Evolutionary conservation across 2,329 filamentous ascomycete species (phyloP), one percentile per base, ranked within the genome.

Genomic region (Xylaria sp.): DNA sequence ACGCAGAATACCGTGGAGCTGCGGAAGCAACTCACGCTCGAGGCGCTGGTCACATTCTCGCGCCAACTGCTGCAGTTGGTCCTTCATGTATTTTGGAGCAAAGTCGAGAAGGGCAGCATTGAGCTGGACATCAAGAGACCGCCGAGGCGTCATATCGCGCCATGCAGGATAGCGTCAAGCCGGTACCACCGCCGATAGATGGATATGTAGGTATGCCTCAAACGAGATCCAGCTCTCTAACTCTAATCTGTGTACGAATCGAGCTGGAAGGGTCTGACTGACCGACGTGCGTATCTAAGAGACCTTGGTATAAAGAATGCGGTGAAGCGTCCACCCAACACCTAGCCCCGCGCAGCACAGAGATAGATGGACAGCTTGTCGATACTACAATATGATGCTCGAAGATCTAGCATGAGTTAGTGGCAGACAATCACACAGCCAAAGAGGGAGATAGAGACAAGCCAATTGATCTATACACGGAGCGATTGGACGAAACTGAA

Each of bases 61-160:
- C 7, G 74, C 72, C 56, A 77, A 55, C 34, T 68, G 71, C 60
- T 74, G 69, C 23, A 78, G 57, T 70, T 77, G 74, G 3, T 74
- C 70, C 67, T 74, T 76, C 56, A 77, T 74, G 62, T 71, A 77
- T 15, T 54, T 66, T 12, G 73, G 66, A 48, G 75, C 75, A 61
- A 76, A 77, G 15, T 74, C 72, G n/a, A 72, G 69, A 39, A 77
- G 59, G 7, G 76, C 74, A 65, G 54, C 69, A 56, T 76, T 73
- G 28, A 77, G 72, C 41, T 74, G 75, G 20, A 48, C 52, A 32
- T 70, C 66, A 65, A 65, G 59, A 54, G 39, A 50, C 34, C 13
- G 55, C 18, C 59, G 60, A 50, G 23, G 37, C 63, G 67, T 71
- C 75, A 76, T 76, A 41, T 70, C 66, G 65, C 58, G 57, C 67